Conservation (phyloP, 345 rosid genomes). For the Heritiera littoralis region DNA sequence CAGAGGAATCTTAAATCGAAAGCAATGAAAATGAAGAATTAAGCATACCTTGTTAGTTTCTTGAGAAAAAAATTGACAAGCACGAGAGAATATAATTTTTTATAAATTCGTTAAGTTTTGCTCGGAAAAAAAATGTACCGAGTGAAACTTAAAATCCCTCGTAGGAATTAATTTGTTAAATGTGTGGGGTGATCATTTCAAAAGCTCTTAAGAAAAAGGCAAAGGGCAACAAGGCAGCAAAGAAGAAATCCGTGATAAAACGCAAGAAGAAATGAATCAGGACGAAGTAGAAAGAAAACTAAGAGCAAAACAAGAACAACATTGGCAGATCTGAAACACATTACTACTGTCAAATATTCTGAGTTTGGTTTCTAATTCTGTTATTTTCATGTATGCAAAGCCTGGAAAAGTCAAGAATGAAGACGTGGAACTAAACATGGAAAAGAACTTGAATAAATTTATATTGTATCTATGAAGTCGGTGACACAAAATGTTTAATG, state of each 20-base stretch:
- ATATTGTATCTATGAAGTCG: not conserved
- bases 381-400: not conserved
- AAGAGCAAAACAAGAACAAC: not conserved
- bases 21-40: too few relatives aligned
- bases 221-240: not conserved
- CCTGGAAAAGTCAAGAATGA: not conserved
- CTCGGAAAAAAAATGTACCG: too few relatives aligned
- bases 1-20: too few relatives aligned
- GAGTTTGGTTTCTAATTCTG: not conserved
- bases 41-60: not conserved
- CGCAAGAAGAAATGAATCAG: not conserved
- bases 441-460: not conserved
- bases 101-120: too few relatives aligned
- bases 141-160: too few relatives aligned
- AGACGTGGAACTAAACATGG: not conserved
- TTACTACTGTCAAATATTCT: not conserved
- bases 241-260: not conserved
- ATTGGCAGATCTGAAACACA: not conserved
- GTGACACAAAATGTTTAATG: not conserved
- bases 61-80: not conserved
- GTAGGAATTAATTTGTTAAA: too few relatives aligned
- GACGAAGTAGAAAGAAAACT: not conserved
- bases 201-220: not conserved
- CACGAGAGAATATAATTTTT: too few relatives aligned
- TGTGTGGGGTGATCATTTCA: not conserved